phyloP scores from a whole-genome alignment of 192 early-diverging fungal species.

The Backusella mclennaniae region DNA sequence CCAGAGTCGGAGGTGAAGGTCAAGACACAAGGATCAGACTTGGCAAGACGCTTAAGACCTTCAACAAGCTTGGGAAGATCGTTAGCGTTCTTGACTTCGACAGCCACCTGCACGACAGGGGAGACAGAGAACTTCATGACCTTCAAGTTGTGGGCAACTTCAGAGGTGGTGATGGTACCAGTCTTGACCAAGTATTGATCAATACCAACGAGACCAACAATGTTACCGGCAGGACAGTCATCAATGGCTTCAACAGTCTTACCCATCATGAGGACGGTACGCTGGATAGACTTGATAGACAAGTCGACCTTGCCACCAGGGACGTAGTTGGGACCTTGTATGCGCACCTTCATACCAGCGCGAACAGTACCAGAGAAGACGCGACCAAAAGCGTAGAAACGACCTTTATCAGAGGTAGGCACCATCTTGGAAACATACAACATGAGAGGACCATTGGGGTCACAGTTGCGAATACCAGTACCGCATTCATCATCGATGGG shows the following conservation, averaged over 20 bases:
- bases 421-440: slow-evolving; percentile 99
- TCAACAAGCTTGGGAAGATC: slow-evolving; percentile 99
- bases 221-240: slow-evolving; percentile 98
- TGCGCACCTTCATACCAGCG: slow-evolving; percentile 97
- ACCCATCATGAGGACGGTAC: slow-evolving; percentile 99
- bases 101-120: slow-evolving; percentile 94
- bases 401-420: slow-evolving; percentile 95
- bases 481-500: slow-evolving; percentile 93
- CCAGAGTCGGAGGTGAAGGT: slow-evolving; percentile 90
- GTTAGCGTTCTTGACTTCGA: slow-evolving; percentile 95
- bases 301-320: slow-evolving; percentile 90
- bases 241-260: slow-evolving; percentile 95
- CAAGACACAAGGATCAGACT: slow-evolving; percentile 97
- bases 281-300: slow-evolving; percentile 94
- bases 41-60: slow-evolving; percentile 98
- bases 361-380: slow-evolving; percentile 98
- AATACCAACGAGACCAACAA: slow-evolving; percentile 96
- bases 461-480: slow-evolving; percentile 79
- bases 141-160: slow-evolving; percentile 93
- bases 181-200: slow-evolving; percentile 99
- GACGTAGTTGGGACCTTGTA: slow-evolving; percentile 93
- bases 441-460: slow-evolving; percentile 95
- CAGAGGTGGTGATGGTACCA: slow-evolving; percentile 94
- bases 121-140: slow-evolving; percentile 99
- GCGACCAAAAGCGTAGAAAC: slow-evolving; percentile 99